These are phyloP conservation scores for Ogataea pilisensis DNA, from an alignment of 805 yeast species.

Conservation along the genomic window DNA sequence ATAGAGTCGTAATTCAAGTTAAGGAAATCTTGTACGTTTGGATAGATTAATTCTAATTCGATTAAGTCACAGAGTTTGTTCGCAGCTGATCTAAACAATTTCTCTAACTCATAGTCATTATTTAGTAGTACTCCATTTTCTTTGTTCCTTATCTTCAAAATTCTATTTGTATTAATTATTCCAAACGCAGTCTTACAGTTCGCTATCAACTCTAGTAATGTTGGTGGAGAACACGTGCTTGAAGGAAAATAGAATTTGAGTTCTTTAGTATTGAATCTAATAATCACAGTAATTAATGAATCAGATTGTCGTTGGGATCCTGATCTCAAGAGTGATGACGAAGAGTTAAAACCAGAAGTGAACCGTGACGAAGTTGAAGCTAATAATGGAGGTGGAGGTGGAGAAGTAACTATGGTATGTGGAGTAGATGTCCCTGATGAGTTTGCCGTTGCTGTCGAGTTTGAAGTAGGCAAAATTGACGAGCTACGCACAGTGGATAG, in stretches of 20 bases:
- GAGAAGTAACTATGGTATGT: slow-evolving; percentile 2
- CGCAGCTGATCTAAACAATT: slow-evolving; percentile 32
- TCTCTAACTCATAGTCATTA: slow-evolving; percentile 45
- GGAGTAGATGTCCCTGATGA: slow-evolving; percentile 4
- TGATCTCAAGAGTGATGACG: not conserved
- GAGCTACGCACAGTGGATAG: slow-evolving; percentile 5
- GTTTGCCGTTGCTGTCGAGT: not conserved
- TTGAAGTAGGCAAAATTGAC: slow-evolving; percentile 2
- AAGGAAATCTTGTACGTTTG: slow-evolving; percentile 26
- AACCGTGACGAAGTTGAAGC: not conserved
- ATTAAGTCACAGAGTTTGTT: slow-evolving; percentile 29
- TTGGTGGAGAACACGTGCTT: slow-evolving; percentile 72
- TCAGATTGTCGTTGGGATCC: slow-evolving; percentile 18
- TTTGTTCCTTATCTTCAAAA: slow-evolving; percentile 34
- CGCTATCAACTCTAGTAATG: slow-evolving; percentile 68
- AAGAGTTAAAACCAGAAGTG: not conserved
- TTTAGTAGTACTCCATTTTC: slow-evolving; percentile 31
- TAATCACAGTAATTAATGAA: slow-evolving; percentile 32
- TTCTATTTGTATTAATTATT: slow-evolving; percentile 35
- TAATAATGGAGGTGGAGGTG: slow-evolving; percentile 7
- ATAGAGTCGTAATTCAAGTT: slow-evolving; percentile 25
- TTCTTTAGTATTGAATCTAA: slow-evolving; percentile 49
- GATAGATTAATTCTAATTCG: slow-evolving; percentile 36
- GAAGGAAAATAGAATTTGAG: slow-evolving; percentile 66
- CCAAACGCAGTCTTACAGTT: slow-evolving; percentile 73